A percentile compares a stretch with the other conserved stretches of the same genome.
These are phyloP conservation scores for Massarina eburnea DNA, from an alignment of 2,329 filamentous ascomycete species.

Conservation along the genomic window DNA sequence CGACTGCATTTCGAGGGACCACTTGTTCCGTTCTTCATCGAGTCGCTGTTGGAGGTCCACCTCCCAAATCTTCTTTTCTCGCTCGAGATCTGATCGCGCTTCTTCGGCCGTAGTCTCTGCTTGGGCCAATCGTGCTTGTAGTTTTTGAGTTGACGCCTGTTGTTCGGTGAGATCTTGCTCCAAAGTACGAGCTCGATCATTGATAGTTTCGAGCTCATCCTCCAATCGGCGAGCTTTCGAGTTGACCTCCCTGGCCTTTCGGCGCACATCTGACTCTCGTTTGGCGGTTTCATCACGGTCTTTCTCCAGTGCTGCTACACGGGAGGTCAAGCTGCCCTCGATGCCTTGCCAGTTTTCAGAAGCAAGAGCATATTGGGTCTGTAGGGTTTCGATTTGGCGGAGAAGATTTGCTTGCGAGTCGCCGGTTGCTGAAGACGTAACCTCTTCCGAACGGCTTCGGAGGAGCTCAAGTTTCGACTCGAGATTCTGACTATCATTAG, in stretches of 20 bases:
- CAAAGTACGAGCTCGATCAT: slow-evolving; percentile 63
- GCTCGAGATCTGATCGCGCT: slow-evolving; percentile 56
- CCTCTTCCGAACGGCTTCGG: slow-evolving; percentile 83
- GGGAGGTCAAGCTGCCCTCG: slow-evolving; percentile 78
- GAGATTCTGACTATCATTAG: slow-evolving; percentile 58
- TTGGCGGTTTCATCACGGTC: slow-evolving; percentile 84
- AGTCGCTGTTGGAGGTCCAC: slow-evolving; percentile 59
- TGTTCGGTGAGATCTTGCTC: slow-evolving; percentile 65
- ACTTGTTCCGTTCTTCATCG: slow-evolving; percentile 66
- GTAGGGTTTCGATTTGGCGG: slow-evolving; percentile 90
- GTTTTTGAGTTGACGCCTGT: slow-evolving; percentile 60
- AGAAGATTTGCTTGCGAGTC: slow-evolving; percentile 87
- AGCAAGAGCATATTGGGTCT: slow-evolving; percentile 91
- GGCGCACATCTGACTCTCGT: slow-evolving; percentile 83
- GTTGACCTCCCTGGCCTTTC: slow-evolving; percentile 84
- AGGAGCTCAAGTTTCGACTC: slow-evolving; percentile 91
- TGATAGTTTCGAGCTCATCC: slow-evolving; percentile 76
- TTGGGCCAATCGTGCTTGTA: slow-evolving; percentile 67
- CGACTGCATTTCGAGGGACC: slow-evolving; percentile 52
- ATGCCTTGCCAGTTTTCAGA: slow-evolving; percentile 98
- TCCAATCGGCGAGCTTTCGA: slow-evolving; percentile 69
- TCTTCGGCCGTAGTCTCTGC: slow-evolving; percentile 65
- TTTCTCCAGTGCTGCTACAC: slow-evolving; percentile 77
- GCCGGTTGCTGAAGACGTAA: slow-evolving; percentile 76
- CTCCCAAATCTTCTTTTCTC: slow-evolving; percentile 62